phyloP scores from a whole-genome alignment of 169 alveolate genomes.

The Sarcocystis neurona region DNA sequence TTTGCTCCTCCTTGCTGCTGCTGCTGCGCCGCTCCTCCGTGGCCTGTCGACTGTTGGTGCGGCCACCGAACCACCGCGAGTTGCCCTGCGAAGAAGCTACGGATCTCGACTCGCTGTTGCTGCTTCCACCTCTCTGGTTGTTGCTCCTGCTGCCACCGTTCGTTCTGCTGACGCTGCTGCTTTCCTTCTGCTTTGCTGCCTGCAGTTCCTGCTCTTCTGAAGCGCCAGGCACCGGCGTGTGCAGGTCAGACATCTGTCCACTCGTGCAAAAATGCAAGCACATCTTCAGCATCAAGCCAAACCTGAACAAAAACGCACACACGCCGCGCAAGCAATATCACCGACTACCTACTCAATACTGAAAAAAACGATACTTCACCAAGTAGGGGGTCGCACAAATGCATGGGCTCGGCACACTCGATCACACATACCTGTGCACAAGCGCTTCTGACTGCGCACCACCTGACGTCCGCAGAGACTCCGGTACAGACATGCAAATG shows the following conservation, averaged over 20 bases:
- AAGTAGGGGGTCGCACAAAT: neutral
- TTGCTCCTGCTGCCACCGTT: neutral
- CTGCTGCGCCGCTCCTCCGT: too few relatives aligned
- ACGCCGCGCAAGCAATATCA: too few relatives aligned
- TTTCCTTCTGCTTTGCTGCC: neutral
- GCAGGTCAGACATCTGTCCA: slow-evolving; percentile 74
- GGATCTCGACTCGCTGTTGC: too few relatives aligned
- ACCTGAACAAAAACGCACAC: slow-evolving; percentile 51
- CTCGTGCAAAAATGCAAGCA: slow-evolving; percentile 72
- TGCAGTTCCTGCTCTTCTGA: neutral
- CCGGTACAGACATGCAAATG: neutral
- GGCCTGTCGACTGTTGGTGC: too few relatives aligned
- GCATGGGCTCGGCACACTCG: neutral
- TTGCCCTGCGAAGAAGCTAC: too few relatives aligned
- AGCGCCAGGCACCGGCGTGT: slow-evolving; percentile 71
- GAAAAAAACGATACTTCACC: neutral
- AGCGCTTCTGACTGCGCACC: neutral
- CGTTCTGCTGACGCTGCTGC: neutral
- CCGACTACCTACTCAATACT: too few relatives aligned
- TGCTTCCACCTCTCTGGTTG: neutral
- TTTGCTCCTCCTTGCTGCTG: too few relatives aligned
- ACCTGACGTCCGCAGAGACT: neutral
- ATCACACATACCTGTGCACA: neutral
- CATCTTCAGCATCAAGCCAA: slow-evolving; percentile 75
- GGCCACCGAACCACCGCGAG: too few relatives aligned